Conservation (phyloP, 306 rosid genomes). For the Medicago ruthenica region DNA sequence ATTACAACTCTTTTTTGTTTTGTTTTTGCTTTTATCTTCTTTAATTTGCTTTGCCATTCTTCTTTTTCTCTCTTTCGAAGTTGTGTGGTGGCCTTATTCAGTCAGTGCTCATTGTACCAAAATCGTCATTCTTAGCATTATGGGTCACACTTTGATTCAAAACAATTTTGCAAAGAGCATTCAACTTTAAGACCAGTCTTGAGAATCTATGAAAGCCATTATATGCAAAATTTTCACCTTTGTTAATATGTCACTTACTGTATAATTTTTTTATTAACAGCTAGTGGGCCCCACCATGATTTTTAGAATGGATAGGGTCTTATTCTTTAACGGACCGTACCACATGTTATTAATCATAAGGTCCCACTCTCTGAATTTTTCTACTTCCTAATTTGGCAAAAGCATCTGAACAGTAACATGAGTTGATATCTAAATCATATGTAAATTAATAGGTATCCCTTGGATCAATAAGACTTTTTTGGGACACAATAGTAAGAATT, state of each 20-base stretch:
- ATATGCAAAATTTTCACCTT: constrained; percentile 33
- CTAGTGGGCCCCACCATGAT: constrained; percentile 50
- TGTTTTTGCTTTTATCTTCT: constrained; percentile 52
- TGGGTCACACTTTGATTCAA: constrained; percentile 50
- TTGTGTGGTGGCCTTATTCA: constrained; percentile 50
- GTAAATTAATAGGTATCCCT: constrained; percentile 34
- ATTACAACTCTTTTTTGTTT: constrained; percentile 41
- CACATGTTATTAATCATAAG: constrained; percentile 43
- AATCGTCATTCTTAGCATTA: constrained; percentile 39
- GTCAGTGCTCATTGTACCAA: constrained; percentile 36
- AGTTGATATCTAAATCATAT: background rate
- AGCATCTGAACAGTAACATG: constrained; percentile 8
- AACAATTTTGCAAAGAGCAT: constrained; percentile 54
- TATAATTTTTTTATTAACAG: constrained; percentile 30
- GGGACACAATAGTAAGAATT: background rate
- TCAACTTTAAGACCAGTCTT: constrained; percentile 72
- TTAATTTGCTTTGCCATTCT: constrained; percentile 55
- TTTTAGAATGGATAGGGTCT: constrained; percentile 35
- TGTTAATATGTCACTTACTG: constrained; percentile 37
- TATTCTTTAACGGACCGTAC: constrained; percentile 56
- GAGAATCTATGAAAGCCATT: constrained; percentile 59
- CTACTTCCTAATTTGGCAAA: constrained; percentile 51
- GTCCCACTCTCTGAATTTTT: constrained; percentile 40
- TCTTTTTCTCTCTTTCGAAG: constrained; percentile 50
- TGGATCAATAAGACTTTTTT: constrained; percentile 44